Percentiles rank a stretch among this genome's conserved stretches.
phyloP scores from a whole-genome alignment of 2,329 filamentous ascomycete genomes.

The Geosmithia flava region DNA sequence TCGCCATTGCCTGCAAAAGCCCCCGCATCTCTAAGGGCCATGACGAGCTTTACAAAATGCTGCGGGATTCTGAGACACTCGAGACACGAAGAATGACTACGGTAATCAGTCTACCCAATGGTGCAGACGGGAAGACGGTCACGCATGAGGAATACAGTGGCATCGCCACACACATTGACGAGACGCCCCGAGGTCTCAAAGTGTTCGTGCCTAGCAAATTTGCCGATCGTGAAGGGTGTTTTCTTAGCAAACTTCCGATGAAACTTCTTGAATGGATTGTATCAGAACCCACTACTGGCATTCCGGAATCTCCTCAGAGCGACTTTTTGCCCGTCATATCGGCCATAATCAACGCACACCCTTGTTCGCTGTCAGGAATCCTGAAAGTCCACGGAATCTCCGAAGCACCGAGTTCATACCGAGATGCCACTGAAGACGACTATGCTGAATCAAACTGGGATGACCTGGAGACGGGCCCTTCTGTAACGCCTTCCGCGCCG shows the following conservation, averaged over 20 bases:
- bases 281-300: background rate
- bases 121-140: background rate
- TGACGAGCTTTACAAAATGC: background rate
- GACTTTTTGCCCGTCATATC: background rate
- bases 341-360: background rate
- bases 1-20: constrained; percentile 13
- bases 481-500: too few species aligned
- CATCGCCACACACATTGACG: background rate
- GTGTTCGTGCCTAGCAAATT: background rate
- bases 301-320: background rate
- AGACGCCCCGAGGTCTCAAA: background rate
- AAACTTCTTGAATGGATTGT: background rate
- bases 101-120: background rate
- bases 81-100: background rate
- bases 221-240: background rate
- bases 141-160: background rate
- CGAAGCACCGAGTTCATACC: background rate
- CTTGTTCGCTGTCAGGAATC: background rate
- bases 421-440: background rate
- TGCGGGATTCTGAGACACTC: background rate
- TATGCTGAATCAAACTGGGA: background rate
- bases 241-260: background rate
- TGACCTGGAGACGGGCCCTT: too few species aligned
- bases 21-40: constrained; percentile 6
- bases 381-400: background rate